Percentiles rank a stretch among this genome's conserved stretches.
Conservation (phyloP, 1,284 basidiomycete species). For the Caloboletus firmus region DNA sequence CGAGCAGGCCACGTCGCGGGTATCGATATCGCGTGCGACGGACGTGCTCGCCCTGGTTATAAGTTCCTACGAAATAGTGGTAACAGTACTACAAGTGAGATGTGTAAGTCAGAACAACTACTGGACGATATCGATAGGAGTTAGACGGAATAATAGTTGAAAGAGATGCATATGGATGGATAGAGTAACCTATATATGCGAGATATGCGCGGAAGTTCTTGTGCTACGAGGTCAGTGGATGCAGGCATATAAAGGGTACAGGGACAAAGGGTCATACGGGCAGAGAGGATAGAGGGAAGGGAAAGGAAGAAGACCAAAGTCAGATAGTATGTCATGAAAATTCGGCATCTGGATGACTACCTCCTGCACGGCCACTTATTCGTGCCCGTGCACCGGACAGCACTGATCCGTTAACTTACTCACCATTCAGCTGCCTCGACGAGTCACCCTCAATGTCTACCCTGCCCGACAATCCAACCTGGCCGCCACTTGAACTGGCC, state of each 20-base stretch:
- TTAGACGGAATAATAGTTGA: not conserved
- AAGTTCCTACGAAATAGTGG: not conserved
- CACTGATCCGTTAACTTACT: not conserved
- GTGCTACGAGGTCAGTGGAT: not conserved
- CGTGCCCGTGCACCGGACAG: not conserved
- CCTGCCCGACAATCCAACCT: slow-evolving; percentile 12
- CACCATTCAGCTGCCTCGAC: slow-evolving; percentile 3
- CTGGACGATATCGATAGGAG: not conserved
- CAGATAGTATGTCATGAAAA: not conserved
- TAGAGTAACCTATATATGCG: not conserved
- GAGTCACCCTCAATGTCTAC: slow-evolving; percentile 16
- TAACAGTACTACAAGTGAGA: not conserved
- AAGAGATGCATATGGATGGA: not conserved
- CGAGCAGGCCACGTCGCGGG: not conserved
- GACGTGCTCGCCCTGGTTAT: too few relatives aligned
- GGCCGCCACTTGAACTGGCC: slow-evolving; percentile 10
- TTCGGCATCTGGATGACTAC: not conserved
- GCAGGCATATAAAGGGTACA: not conserved
- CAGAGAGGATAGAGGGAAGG: not conserved
- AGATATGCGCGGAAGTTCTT: not conserved
- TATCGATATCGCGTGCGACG: not conserved
- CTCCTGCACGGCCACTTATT: not conserved
- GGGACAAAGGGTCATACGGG: not conserved
- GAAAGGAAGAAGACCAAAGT: not conserved
- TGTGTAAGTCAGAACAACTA: not conserved